Conservation (phyloP, 1,284 basidiomycete species). For the Naganishia sp. region DNA sequence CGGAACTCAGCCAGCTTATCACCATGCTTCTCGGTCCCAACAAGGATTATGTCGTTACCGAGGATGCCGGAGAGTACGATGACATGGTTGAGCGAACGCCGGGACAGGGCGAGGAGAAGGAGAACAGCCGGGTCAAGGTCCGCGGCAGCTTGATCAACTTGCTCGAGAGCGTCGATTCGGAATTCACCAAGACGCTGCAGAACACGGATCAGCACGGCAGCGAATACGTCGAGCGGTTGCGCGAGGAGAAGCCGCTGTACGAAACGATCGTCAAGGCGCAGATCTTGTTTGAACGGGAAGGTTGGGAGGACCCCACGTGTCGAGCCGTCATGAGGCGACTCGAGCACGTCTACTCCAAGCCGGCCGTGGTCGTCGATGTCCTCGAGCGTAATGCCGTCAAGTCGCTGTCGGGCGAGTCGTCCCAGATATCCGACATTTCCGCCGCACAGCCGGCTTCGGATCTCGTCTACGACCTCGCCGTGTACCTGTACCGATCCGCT, state of each 20-base stretch:
- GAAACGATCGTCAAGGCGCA: constrained; percentile 89
- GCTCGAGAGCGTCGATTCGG: constrained; percentile 94
- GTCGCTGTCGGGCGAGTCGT: constrained; percentile 59
- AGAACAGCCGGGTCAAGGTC: constrained; percentile 57
- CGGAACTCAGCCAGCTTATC: constrained; percentile 85
- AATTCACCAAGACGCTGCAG: constrained; percentile 97
- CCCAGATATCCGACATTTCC: constrained; percentile 62
- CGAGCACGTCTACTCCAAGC: constrained; percentile 99
- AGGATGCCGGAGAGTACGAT: constrained; percentile 89
- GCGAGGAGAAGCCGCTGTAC: constrained; percentile 94
- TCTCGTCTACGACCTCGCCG: constrained; percentile 85
- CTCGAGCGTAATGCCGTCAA: constrained; percentile 70
- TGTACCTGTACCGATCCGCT: constrained; percentile 88
- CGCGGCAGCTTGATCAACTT: constrained; percentile 92
- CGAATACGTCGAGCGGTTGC: constrained; percentile 93
- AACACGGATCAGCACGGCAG: constrained; percentile 98
- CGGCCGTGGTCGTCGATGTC: constrained; percentile 87
- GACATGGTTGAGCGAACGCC: constrained; percentile 84
- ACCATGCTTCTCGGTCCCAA: constrained; percentile 63
- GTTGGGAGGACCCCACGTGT: constrained; percentile 73
- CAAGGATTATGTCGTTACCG: constrained; percentile 75
- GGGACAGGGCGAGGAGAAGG: constrained; percentile 52
- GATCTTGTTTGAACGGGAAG: constrained; percentile 80
- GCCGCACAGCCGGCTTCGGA: constrained; percentile 61
- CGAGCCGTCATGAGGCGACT: constrained; percentile 91